Conservation (phyloP, 2,329 filamentous ascomycete genomes). For the Fusarium xylarioides region DNA sequence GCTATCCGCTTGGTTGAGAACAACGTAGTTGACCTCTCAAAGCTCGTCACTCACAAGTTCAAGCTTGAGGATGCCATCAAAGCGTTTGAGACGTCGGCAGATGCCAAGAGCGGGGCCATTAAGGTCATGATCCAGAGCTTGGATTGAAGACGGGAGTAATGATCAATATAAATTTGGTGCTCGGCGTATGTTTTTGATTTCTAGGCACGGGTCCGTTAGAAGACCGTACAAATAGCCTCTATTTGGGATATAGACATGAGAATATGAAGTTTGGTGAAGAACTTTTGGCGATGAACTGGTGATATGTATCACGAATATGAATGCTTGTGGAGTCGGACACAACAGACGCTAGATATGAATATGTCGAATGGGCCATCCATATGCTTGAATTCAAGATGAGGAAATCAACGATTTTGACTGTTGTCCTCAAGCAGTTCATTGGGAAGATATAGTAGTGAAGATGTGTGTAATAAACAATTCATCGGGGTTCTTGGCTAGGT, state of each 20-base stretch:
- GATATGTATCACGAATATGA: neutral
- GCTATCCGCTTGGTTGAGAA: slow-evolving; percentile 89
- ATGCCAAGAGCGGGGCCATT: slow-evolving; percentile 93
- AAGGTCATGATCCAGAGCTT: slow-evolving; percentile 92
- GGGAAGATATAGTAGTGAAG: neutral
- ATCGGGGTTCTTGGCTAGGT: slow-evolving; percentile 19
- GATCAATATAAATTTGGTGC: slow-evolving; percentile 31
- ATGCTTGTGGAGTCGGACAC: neutral
- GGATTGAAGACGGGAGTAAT: slow-evolving; percentile 50
- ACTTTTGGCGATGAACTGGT: neutral
- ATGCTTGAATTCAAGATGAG: neutral
- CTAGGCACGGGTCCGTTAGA: slow-evolving; percentile 30
- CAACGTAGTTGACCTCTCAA: slow-evolving; percentile 81
- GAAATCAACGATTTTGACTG: neutral
- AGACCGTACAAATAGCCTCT: slow-evolving; percentile 17
- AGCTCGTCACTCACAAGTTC: slow-evolving; percentile 89
- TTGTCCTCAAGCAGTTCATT: neutral
- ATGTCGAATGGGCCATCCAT: neutral
- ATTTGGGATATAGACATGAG: slow-evolving; percentile 36
- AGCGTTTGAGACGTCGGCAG: slow-evolving; percentile 87
- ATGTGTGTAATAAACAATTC: neutral
- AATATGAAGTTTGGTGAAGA: slow-evolving; percentile 15
- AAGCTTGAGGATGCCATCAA: slow-evolving; percentile 85
- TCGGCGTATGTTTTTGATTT: slow-evolving; percentile 39
- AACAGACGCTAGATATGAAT: neutral